A percentile compares a stretch with the other conserved stretches of the same genome.
These are phyloP conservation scores for Exsudoporus frostii DNA, from an alignment of 768 basidiomycete species.

Conservation along the genomic window DNA sequence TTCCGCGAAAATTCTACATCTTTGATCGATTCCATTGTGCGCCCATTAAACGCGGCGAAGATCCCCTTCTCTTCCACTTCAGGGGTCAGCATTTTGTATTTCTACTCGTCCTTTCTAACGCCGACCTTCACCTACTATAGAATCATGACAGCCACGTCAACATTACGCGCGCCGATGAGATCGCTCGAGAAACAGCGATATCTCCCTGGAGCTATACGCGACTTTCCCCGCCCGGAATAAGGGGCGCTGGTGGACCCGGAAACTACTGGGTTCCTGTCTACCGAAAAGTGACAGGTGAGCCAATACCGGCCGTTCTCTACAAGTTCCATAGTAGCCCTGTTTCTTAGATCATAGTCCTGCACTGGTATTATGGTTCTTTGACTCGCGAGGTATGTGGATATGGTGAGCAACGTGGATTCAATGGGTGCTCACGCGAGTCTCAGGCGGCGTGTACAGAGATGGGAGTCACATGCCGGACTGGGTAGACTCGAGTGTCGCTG, in stretches of 20 bases:
- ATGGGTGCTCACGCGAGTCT: constrained; percentile 4
- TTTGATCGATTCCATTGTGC: constrained; percentile 62
- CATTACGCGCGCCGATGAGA: constrained; percentile 68
- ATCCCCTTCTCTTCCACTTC: constrained; percentile 69
- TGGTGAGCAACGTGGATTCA: background rate
- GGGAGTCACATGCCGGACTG: constrained; percentile 55
- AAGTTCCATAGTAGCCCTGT: background rate
- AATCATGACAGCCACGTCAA: constrained; percentile 75
- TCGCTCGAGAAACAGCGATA: constrained; percentile 54
- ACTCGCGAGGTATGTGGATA: constrained; percentile 53
- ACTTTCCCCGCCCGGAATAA: constrained; percentile 54
- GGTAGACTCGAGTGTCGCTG: constrained; percentile 61
- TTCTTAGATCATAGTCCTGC: constrained; percentile 41
- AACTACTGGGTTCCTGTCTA: constrained; percentile 80
- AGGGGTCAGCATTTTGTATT: constrained; percentile 45
- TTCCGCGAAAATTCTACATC: constrained; percentile 64
- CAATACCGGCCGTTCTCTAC: background rate
- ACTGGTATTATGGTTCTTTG: constrained; percentile 72
- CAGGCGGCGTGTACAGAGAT: constrained; percentile 50
- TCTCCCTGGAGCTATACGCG: constrained; percentile 63
- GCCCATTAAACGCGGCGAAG: constrained; percentile 51
- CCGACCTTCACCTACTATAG: constrained; percentile 31
- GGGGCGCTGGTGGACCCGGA: constrained; percentile 59
- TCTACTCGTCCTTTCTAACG: background rate
- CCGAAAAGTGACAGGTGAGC: constrained; percentile 31